phyloP scores from a whole-genome alignment of 306 rosid genomes.

The Parietaria judaica region DNA sequence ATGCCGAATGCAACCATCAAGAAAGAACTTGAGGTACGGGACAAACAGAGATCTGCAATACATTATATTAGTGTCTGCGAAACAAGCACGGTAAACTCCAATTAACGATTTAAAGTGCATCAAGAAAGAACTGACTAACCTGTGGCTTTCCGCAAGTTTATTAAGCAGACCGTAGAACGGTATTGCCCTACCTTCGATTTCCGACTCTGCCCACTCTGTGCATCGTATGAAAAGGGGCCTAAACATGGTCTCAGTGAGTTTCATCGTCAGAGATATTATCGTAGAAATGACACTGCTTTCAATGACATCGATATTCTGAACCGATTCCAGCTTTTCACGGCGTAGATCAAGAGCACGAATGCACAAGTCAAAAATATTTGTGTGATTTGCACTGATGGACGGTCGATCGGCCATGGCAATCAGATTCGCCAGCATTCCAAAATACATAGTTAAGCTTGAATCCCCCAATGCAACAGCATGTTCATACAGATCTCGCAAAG shows the following conservation, averaged over 20 bases:
- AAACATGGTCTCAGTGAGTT: constrained; percentile 89
- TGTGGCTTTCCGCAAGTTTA: constrained; percentile 70
- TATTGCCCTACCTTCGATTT: constrained; percentile 63
- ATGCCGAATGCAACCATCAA: constrained; percentile 56
- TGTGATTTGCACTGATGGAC: constrained; percentile 55
- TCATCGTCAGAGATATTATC: constrained; percentile 53
- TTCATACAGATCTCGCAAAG: constrained; percentile 56
- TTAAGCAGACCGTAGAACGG: constrained; percentile 75
- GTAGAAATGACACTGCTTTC: constrained; percentile 57
- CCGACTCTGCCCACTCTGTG: constrained; percentile 87
- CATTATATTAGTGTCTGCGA: not conserved
- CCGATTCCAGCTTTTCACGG: constrained; percentile 45
- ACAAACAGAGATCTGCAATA: constrained; percentile 78
- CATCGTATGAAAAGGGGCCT: constrained; percentile 74
- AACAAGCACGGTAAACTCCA: no score
- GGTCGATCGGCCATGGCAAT: constrained; percentile 58
- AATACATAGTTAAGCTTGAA: constrained; percentile 52
- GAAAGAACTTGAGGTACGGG: constrained; percentile 87
- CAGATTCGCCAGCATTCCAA: constrained; percentile 63
- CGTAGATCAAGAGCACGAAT: constrained; percentile 84
- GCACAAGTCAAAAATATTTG: constrained; percentile 66
- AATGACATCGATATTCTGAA: constrained; percentile 49
- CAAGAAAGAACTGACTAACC: constrained; percentile 41
- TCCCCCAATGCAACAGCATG: constrained; percentile 64
- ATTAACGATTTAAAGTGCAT: not conserved